Evolutionary conservation across 2,329 filamentous ascomycete species (phyloP).

Genomic region (Annulohypoxylon truncatum): DNA sequence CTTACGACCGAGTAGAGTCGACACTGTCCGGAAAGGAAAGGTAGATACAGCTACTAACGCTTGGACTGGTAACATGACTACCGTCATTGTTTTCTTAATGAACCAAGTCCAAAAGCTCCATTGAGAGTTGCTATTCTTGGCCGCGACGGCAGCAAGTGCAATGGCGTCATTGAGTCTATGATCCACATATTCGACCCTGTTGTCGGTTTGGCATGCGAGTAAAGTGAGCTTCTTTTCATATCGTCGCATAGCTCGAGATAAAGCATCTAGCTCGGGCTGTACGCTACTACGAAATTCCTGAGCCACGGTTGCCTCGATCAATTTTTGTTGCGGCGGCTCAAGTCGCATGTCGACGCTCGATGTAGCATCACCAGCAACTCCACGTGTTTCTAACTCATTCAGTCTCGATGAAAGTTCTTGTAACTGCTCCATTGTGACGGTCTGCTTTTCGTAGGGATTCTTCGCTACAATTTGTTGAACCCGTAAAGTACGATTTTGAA

Average conservation of each 20-base stretch:
- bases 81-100: conserved; percentile 52
- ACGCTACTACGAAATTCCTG: conserved; percentile 73
- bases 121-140: conserved; percentile 59
- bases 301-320: conserved; percentile 58
- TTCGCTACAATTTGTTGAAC: conserved; percentile 78
- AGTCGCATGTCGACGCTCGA: conserved; percentile 35
- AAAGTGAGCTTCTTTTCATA: conserved; percentile 91
- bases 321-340: conserved; percentile 50
- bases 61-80: conserved; percentile 58
- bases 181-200: conserved; percentile 78
- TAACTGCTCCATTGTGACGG: conserved; percentile 57
- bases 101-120: conserved; percentile 54
- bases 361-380: conserved; percentile 54
- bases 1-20: conserved; percentile 51
- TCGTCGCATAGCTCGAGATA: conserved; percentile 87
- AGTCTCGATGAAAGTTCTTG: conserved; percentile 73
- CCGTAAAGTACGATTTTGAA: conserved; percentile 82
- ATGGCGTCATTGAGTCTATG: conserved; percentile 79
- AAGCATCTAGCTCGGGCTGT: conserved; percentile 85
- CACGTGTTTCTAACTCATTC: conserved; percentile 73
- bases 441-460: conserved; percentile 59
- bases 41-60: conserved; percentile 54
- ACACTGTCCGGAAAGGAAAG: conserved; percentile 57
- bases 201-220: conserved; percentile 79
- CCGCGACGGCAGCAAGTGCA: conserved; percentile 81